Conservation (phyloP, 768 basidiomycete genomes). For the Termitomyces sp. region DNA sequence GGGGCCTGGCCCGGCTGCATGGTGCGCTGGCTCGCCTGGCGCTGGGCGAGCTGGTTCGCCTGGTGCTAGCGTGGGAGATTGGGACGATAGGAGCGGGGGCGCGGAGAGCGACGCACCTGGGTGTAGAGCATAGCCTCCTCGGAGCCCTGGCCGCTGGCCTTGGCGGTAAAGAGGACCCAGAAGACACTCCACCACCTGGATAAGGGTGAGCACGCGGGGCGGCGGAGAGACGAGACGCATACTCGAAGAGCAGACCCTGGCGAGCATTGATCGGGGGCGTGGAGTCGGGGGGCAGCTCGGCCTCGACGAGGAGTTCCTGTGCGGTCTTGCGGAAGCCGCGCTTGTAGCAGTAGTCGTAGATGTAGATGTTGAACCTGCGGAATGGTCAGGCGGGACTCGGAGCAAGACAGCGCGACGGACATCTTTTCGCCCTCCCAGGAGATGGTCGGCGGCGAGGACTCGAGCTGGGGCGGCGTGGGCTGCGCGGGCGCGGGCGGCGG, state of each 20-base stretch:
- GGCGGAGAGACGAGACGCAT: constrained; percentile 20
- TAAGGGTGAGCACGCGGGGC: constrained; percentile 7
- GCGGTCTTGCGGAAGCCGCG: constrained; percentile 75
- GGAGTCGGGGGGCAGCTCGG: constrained; percentile 57
- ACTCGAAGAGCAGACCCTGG: constrained; percentile 84
- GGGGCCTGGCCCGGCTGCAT: constrained; percentile 18
- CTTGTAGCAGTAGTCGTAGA: constrained; percentile 80
- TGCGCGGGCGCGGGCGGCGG: constrained; percentile 20
- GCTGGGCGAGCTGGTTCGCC: constrained; percentile 22
- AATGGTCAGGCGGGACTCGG: not conserved
- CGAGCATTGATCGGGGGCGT: constrained; percentile 77
- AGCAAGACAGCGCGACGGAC: constrained; percentile 37
- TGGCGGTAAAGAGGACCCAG: constrained; percentile 81
- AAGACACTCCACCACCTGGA: constrained; percentile 86
- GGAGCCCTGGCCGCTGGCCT: constrained; percentile 59
- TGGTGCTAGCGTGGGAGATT: constrained; percentile 17
- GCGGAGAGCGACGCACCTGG: constrained; percentile 41
- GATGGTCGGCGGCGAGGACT: constrained; percentile 22
- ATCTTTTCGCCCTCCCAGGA: constrained; percentile 87
- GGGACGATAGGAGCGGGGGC: constrained; percentile 10
- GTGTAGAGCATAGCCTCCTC: constrained; percentile 72
- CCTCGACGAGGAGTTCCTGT: constrained; percentile 58
- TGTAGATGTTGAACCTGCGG: constrained; percentile 83
- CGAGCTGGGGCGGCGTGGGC: constrained; percentile 18
- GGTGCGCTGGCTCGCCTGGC: constrained; percentile 20